Base-by-base conservation (phyloP, 2,329 filamentous ascomycete genomes). In the Cytospora schulzeri region DNA sequence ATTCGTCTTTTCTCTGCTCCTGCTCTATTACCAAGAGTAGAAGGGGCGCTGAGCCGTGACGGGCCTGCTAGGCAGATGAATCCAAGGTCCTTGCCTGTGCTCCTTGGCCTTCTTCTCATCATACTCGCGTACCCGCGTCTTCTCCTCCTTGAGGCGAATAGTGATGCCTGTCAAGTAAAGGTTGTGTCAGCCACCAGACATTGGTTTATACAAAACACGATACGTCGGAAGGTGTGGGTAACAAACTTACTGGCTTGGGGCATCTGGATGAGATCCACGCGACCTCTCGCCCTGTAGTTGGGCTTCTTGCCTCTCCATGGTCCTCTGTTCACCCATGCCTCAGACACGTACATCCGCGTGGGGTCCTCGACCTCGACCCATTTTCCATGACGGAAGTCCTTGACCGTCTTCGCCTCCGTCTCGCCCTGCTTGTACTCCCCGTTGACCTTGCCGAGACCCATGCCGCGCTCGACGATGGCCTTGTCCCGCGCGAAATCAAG, bases 241-340 rank as follows among this genome's bases (percentile, higher is more conserved):
- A 48, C 59, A 50, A 62, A 88, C 89, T 80, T 79, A 92, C 91
- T 88, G 33, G 94, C 92, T 69, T 87, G 85, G 0, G 92, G 92
- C 69, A 88, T 88, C 63, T 82, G 82, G 76, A 95, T 82, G 38
- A 86, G 76, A 71, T 91, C 85, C 68, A 89, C 85, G 63, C 85
- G 82, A 38, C 92, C 92, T 73, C 91, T 85, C 3, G 92, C 93
- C 68, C 94, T 88, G 76, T 88, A 90, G 70, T 93, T 90, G 7
- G 85, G 79, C 54, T 81, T 80, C 66, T 78, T 79, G 29, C 76
- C 78, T 64, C 85, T 84, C 76, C 82, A 89, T 1, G 83, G 81
- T 0, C 92, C 91, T 68, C 90, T 88, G 62, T 91, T 92, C 53
- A 97, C 92, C 94, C 94, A 99, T 5, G 93, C 92, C 78, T 98